Evolutionary conservation across 805 yeast species (phyloP).

Genomic region (Diddensiella santjacobensis): DNA sequence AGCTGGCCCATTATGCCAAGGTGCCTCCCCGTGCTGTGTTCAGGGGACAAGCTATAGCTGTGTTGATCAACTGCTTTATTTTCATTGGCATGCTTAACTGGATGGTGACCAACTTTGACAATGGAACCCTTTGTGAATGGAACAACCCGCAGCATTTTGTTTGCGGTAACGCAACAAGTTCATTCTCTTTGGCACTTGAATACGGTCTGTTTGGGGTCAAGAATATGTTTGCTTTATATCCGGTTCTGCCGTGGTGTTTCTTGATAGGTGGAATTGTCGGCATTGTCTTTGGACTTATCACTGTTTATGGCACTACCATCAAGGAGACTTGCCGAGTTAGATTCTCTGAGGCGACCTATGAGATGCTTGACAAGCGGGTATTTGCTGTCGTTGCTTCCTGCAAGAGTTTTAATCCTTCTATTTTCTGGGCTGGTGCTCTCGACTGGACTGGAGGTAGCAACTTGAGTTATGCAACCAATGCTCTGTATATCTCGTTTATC

Average conservation of each 20-base stretch:
- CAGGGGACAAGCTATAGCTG: constrained; percentile 38
- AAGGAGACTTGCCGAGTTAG: background rate
- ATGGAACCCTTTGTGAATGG: constrained; percentile 40
- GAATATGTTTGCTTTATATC: constrained; percentile 27
- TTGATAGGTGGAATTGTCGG: constrained; percentile 44
- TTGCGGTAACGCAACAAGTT: constrained; percentile 40
- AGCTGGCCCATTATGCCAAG: constrained; percentile 43
- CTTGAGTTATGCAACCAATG: constrained; percentile 41
- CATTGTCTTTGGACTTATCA: constrained; percentile 25
- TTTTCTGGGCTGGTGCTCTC: constrained; percentile 42
- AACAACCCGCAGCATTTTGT: constrained; percentile 32
- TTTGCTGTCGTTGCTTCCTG: background rate
- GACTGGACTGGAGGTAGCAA: constrained; percentile 40
- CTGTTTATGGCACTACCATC: constrained; percentile 9
- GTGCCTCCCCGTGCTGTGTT: constrained; percentile 41
- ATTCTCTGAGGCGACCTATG: constrained; percentile 5
- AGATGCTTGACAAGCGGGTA: constrained; percentile 28
- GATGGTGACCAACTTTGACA: constrained; percentile 33
- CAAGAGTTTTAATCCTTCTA: constrained; percentile 41
- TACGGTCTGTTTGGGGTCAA: constrained; percentile 12
- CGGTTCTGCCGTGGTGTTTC: constrained; percentile 59
- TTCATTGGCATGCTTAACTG: constrained; percentile 32
- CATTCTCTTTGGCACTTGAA: constrained; percentile 41
- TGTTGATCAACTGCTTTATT: constrained; percentile 37
- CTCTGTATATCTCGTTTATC: constrained; percentile 38